Evolutionary conservation across 192 early-diverging fungal genomes (phyloP), one percentile per base, ranked within the genome.

Genomic region (Dissophora ornata): DNA sequence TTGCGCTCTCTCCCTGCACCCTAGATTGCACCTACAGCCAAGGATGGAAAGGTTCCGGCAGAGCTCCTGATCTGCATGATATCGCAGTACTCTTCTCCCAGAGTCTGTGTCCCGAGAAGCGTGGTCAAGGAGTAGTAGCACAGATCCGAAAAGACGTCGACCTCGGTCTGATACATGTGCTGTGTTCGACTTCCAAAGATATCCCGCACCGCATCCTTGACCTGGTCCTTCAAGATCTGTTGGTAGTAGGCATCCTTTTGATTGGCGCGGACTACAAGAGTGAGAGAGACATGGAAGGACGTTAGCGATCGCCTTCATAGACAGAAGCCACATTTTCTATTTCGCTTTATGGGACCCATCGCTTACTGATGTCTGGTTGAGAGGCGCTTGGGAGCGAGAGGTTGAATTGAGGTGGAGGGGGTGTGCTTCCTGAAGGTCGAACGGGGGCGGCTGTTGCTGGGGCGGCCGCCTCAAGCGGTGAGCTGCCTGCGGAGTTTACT

Each of bases 61-160:
- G 63, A 71, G 16, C 79, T 71, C 22, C 77, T 82, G 46, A 89
- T 81, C 54, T 91, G 95, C 64, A 94, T 66, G 51, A 97, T 93
- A 60, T 94, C 95, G 61, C 95, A 96, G 78, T 97, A 97, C 69
- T 98, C 97, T 75, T 98, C 95, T 44, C 97, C 97, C 34, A 98
- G 74, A 0, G 97, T 97, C 63, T 93, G 94, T 18, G 87, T 88
- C 4, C 96, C 91, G n/a, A 84, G 74, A 18, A 85, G 78, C 0
- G 91, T 92, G 6, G 95, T 94, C 40, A 93, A 79, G 0, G 84
- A 87, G 52, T 92, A 90, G 75, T 97, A 97, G 26, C 89, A 59
- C 22, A 89, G 53, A 69, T 90, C 83, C 21, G 92, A 84, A 18
- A 84, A 67, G 3, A 88, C 56, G 8, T 84, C 80, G 7, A 96